Evolutionary conservation across 208 protist species (phyloP).

Genomic region (Acanthamoeba comandoni): DNA sequence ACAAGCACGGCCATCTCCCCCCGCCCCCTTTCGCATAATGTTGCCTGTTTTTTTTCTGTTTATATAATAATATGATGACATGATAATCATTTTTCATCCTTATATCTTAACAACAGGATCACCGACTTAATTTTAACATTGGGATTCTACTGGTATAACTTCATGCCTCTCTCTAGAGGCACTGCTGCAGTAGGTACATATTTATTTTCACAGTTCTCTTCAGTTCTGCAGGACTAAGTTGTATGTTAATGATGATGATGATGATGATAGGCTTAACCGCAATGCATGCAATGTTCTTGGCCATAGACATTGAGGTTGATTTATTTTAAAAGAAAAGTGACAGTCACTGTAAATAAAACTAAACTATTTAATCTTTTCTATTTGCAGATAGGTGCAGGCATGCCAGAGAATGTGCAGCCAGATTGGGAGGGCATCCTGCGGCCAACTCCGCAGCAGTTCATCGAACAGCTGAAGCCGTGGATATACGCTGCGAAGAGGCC

Average conservation of each 20-base stretch:
- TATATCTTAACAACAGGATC: too few species aligned
- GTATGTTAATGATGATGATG: slow-evolving; percentile 1
- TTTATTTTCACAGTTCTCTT: slow-evolving; percentile 69
- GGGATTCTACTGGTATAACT: slow-evolving; percentile 89
- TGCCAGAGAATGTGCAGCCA: slow-evolving; percentile 40
- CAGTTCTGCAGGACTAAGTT: too few species aligned
- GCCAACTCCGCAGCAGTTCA: slow-evolving; percentile 2
- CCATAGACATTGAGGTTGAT: slow-evolving; percentile 61
- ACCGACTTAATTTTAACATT: slow-evolving; percentile 78
- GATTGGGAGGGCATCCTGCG: slow-evolving; percentile 76
- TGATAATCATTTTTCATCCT: too few species aligned
- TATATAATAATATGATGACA: background rate
- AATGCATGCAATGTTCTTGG: slow-evolving; percentile 64
- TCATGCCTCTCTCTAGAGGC: slow-evolving; percentile 87
- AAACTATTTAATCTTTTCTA: background rate
- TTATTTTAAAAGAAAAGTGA: background rate
- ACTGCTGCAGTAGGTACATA: slow-evolving; percentile 86
- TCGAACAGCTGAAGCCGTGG: slow-evolving; percentile 7
- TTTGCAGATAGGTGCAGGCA: slow-evolving; percentile 26
- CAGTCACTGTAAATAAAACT: background rate
- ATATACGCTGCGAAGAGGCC: background rate
- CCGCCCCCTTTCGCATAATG: background rate
- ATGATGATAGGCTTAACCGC: slow-evolving; percentile 6
- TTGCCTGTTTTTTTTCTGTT: slow-evolving; percentile 16
- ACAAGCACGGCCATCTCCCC: background rate